These are phyloP conservation scores for Phialophora chinensis DNA, from an alignment of 2,329 filamentous ascomycete genomes.

Conservation along the genomic window DNA sequence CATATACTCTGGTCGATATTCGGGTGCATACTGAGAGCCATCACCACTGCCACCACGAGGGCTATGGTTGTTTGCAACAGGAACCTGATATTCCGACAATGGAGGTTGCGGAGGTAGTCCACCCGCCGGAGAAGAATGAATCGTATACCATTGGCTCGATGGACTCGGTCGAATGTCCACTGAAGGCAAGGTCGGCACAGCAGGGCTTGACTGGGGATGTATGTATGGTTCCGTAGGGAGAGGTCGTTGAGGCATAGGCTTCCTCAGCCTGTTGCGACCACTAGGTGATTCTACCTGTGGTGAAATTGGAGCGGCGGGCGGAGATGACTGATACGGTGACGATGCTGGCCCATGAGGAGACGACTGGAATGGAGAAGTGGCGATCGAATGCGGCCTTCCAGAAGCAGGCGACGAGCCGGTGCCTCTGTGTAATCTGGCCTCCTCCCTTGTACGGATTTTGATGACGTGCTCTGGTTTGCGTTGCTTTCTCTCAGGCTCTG, in stretches of 20 bases:
- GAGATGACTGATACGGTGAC: constrained; percentile 32
- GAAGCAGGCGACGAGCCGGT: constrained; percentile 36
- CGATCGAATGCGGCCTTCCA: constrained; percentile 40
- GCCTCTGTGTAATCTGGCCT: constrained; percentile 33
- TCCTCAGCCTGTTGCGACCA: constrained; percentile 41
- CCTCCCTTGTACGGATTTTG: constrained; percentile 49
- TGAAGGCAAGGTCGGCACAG: constrained; percentile 17
- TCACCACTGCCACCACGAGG: constrained; percentile 17
- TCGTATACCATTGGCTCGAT: constrained; percentile 26
- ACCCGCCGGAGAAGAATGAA: constrained; percentile 27
- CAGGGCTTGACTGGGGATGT: constrained; percentile 37
- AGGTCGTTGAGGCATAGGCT: constrained; percentile 34
- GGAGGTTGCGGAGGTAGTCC: constrained; percentile 28
- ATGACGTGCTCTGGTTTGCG: constrained; percentile 56
- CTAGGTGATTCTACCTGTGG: constrained; percentile 39
- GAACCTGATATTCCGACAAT: constrained; percentile 38
- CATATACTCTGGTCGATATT: constrained; percentile 28
- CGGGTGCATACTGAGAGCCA: neutral
- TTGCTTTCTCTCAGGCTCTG: constrained; percentile 66
- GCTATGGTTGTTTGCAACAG: constrained; percentile 26
- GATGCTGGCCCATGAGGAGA: constrained; percentile 41
- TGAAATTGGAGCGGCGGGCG: constrained; percentile 38
- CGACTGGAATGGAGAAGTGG: constrained; percentile 40
- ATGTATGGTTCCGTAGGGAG: constrained; percentile 38
- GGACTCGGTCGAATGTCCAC: constrained; percentile 22